A percentile compares a stretch with the other conserved stretches of the same genome.
These are phyloP conservation scores for Eutypa lata DNA, from an alignment of 2,329 filamentous ascomycete species.

Conservation along the genomic window DNA sequence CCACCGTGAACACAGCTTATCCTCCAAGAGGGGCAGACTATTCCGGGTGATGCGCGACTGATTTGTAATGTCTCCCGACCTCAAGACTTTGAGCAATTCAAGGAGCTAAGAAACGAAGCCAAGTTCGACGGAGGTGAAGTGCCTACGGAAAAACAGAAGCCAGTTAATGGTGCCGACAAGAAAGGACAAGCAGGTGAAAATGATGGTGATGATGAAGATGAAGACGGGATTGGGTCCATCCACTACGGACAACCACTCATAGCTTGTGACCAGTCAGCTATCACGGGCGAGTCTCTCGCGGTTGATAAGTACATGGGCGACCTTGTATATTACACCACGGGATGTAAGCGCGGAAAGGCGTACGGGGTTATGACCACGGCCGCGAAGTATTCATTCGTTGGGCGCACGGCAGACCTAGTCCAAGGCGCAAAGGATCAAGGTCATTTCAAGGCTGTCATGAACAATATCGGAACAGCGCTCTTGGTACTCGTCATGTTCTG, in stretches of 20 bases:
- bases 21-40: constrained; percentile 68
- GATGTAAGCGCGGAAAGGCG: constrained; percentile 77
- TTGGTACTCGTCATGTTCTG: constrained; percentile 75
- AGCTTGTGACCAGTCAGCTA: constrained; percentile 75
- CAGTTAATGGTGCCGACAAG: constrained; percentile 50
- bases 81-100: constrained; percentile 44
- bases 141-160: constrained; percentile 8
- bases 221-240: constrained; percentile 47
- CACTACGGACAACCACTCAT: constrained; percentile 65
- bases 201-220: constrained; percentile 56
- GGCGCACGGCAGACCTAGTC: constrained; percentile 70
- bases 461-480: constrained; percentile 72
- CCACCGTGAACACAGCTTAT: constrained; percentile 46
- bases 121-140: constrained; percentile 21
- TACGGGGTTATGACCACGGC: constrained; percentile 66
- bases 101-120: constrained; percentile 26
- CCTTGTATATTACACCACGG: constrained; percentile 73
- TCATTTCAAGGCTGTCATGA: constrained; percentile 82
- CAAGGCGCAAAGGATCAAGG: constrained; percentile 73
- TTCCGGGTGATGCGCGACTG: constrained; percentile 67
- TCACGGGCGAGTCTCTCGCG: constrained; percentile 76
- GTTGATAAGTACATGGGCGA: constrained; percentile 79
- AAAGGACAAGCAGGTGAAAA: constrained; percentile 46
- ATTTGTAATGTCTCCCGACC: constrained; percentile 71
- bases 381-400: constrained; percentile 72